These are phyloP conservation scores for Talaromyces stipitatus DNA, from an alignment of 495 filamentous ascomycete genomes.

Conservation along the genomic window DNA sequence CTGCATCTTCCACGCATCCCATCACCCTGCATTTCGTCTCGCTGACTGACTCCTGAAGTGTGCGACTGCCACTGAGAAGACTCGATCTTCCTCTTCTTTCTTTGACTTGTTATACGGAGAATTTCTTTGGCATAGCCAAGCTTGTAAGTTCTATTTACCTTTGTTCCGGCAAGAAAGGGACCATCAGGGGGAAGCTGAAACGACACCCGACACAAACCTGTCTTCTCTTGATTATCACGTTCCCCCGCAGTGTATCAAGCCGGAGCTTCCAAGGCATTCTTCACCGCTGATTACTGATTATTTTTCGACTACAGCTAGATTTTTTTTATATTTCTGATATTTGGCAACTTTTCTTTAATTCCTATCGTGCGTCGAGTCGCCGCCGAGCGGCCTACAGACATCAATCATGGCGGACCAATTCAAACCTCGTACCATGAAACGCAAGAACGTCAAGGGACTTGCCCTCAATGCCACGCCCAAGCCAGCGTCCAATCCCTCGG, in stretches of 20 bases:
- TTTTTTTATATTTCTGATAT: neutral
- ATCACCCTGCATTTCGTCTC: neutral
- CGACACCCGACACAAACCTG: neutral
- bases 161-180: neutral
- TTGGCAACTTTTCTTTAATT: neutral
- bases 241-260: neutral
- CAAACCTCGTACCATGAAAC: conserved; percentile 85
- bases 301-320: neutral
- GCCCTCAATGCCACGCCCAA: conserved; percentile 65
- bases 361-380: neutral
- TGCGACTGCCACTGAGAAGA: neutral
- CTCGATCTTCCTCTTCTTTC: neutral
- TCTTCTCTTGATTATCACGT: neutral
- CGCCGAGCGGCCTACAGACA: neutral
- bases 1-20: neutral
- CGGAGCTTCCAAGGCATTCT: neutral
- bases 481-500: conserved; percentile 46
- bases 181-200: neutral
- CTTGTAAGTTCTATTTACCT: neutral
- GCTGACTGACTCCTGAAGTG: neutral
- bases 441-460: conserved; percentile 97
- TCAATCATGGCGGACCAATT: conserved; percentile 76
- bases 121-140: neutral
- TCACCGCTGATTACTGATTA: neutral
- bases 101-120: neutral